A percentile compares a stretch with the other conserved stretches of the same genome.
Conservation (phyloP, 768 basidiomycete species). For the Bullera alba region DNA sequence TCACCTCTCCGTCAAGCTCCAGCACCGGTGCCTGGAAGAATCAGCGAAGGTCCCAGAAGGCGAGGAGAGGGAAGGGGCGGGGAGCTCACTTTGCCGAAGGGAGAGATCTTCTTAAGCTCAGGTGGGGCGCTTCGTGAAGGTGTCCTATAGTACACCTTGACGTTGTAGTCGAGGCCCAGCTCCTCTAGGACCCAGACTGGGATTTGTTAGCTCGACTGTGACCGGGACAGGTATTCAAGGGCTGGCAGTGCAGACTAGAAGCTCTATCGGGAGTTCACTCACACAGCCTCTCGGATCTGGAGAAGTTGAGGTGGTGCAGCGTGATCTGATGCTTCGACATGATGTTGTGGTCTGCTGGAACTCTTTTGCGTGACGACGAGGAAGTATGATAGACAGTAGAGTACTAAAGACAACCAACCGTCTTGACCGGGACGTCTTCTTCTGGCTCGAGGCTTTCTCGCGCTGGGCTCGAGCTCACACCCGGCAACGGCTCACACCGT, state of each 20-base stretch:
- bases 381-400: too few species aligned
- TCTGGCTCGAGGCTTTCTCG: too few species aligned
- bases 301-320: conserved; percentile 40
- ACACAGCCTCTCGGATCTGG: conserved; percentile 40
- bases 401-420: too few species aligned
- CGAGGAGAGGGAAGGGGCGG: too few species aligned
- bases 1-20: conserved; percentile 16
- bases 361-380: too few species aligned
- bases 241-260: neutral
- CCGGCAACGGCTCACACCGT: too few species aligned
- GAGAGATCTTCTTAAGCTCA: conserved; percentile 28
- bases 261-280: conserved; percentile 19
- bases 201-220: neutral
- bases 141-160: conserved; percentile 33
- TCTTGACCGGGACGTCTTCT: too few species aligned
- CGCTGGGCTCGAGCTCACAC: too few species aligned
- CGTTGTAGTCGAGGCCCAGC: conserved; percentile 33
- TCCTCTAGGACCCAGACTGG: conserved; percentile 43
- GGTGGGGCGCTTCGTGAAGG: conserved; percentile 23
- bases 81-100: conserved; percentile 29
- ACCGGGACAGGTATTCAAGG: too few species aligned
- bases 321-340: conserved; percentile 22
- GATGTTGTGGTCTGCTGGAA: neutral
- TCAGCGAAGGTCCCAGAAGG: too few species aligned
- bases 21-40: conserved; percentile 19